Conservation (phyloP, 192 early-diverging fungal genomes). For the Coemansia sp. region DNA sequence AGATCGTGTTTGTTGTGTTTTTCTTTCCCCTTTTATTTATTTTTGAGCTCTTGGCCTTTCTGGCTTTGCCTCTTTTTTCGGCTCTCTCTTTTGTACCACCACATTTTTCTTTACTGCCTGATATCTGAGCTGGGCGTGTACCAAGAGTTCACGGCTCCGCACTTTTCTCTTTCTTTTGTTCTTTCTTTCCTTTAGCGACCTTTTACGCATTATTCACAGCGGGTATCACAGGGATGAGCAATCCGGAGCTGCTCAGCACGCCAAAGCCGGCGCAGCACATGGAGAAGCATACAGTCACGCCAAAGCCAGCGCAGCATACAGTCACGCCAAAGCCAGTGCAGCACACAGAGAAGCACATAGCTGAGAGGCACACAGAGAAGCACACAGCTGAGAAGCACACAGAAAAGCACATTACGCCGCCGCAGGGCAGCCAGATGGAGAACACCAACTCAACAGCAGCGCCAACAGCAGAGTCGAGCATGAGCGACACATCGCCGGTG, state of each 20-base stretch:
- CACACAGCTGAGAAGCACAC: slow-evolving; percentile 3
- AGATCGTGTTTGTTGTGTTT: slow-evolving; percentile 12
- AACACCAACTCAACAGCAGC: slow-evolving; percentile 14
- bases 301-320: slow-evolving; percentile 23
- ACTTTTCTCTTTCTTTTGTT: background rate
- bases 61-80: slow-evolving; percentile 1
- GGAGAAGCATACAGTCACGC: background rate
- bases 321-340: background rate
- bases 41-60: background rate
- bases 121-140: background rate
- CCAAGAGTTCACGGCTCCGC: background rate
- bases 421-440: background rate
- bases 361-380: slow-evolving; percentile 11
- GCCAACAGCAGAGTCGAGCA: slow-evolving; percentile 8
- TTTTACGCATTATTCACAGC: background rate
- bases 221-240: slow-evolving; percentile 21
- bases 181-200: background rate
- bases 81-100: slow-evolving; percentile 5
- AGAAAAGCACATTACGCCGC: slow-evolving; percentile 12
- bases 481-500: slow-evolving; percentile 54
- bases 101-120: background rate
- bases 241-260: slow-evolving; percentile 29
- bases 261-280: slow-evolving; percentile 24
- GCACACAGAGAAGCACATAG: background rate
- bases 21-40: slow-evolving; percentile 9